Conservation (phyloP, 2,329 filamentous ascomycete genomes). For the Calonectria ilicicola region DNA sequence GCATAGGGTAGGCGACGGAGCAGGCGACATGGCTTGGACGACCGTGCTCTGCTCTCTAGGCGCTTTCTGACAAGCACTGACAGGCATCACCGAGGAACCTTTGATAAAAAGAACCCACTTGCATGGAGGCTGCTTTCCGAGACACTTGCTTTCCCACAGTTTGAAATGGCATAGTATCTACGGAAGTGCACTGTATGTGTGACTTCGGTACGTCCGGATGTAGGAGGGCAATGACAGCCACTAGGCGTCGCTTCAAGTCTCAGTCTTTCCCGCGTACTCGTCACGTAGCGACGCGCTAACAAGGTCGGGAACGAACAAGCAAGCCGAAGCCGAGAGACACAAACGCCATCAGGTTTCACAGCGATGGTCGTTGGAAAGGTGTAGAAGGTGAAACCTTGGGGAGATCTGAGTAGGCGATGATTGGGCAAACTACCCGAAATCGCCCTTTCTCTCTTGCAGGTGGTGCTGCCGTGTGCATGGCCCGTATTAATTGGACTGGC, state of each 20-base stretch:
- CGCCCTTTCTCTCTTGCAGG: neutral
- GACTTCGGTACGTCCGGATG: slow-evolving; percentile 2
- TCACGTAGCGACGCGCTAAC: neutral
- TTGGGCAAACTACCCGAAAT: neutral
- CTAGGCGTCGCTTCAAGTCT: neutral
- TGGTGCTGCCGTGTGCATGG: neutral
- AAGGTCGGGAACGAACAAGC: neutral
- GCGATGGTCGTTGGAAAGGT: neutral
- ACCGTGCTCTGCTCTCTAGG: neutral
- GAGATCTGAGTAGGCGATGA: neutral
- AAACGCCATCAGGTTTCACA: neutral
- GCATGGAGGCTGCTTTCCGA: neutral
- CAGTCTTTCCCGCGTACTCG: neutral
- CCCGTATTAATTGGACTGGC: neutral
- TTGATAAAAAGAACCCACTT: neutral
- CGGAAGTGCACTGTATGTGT: neutral
- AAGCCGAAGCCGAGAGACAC: neutral
- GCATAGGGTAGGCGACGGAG: neutral
- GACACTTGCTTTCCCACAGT: neutral
- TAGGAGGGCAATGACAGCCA: neutral
- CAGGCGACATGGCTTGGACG: neutral
- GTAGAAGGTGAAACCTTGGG: slow-evolving; percentile 3
- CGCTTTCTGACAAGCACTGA: neutral
- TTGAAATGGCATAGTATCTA: neutral
- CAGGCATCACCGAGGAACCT: neutral